Conservation (phyloP, 1,139 yeast species). For the Scheffersomyces titani region DNA sequence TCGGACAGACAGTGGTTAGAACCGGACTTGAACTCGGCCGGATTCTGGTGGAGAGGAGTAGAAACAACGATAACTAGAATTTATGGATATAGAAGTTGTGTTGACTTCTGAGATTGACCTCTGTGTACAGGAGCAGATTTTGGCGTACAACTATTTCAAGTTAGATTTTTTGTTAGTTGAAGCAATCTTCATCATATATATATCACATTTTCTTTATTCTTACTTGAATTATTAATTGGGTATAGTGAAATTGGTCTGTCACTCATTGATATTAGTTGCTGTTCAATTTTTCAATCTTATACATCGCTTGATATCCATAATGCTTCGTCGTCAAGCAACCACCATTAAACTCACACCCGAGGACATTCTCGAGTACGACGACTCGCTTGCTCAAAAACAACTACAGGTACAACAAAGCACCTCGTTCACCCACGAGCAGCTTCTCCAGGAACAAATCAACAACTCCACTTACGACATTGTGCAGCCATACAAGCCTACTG, state of each 20-base stretch:
- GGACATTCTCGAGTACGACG: constrained; percentile 64
- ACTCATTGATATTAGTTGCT: not conserved
- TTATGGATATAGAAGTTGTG: not conserved
- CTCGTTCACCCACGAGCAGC: constrained; percentile 2
- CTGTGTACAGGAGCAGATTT: not conserved
- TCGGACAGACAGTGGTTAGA: not conserved
- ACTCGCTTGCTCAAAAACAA: constrained; percentile 17
- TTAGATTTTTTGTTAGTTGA: too few relatives aligned
- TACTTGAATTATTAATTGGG: not conserved
- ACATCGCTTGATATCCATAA: constrained; percentile 17
- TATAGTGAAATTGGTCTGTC: not conserved
- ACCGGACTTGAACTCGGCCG: not conserved
- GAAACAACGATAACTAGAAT: not conserved
- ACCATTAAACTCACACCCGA: constrained; percentile 65
- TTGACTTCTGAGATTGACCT: not conserved
- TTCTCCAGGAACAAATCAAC: constrained; percentile 8
- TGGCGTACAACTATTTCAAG: too few relatives aligned
- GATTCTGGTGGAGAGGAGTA: not conserved
- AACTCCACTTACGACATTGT: constrained; percentile 5
- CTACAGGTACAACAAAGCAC: constrained; percentile 3
- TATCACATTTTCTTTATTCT: too few relatives aligned
- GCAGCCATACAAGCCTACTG: constrained; percentile 2
- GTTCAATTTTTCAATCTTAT: not conserved
- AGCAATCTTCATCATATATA: not conserved
- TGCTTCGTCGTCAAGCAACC: constrained; percentile 69